Evolutionary conservation across 1,139 yeast genomes (phyloP).

Genomic region (Cylindricascospora bacillispora): DNA sequence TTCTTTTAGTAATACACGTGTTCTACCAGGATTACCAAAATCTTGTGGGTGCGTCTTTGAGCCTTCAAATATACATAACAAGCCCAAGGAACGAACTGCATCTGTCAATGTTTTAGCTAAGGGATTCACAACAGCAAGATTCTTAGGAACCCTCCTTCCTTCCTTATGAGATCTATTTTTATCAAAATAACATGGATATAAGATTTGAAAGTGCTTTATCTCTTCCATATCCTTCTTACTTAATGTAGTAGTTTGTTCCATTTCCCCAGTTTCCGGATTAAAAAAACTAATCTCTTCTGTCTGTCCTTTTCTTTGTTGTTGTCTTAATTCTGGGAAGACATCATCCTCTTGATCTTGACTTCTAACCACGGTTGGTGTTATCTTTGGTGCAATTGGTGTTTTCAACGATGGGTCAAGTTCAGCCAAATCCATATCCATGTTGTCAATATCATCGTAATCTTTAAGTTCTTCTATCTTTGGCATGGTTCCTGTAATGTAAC

Average conservation of each 20-base stretch:
- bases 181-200: constrained; percentile 92
- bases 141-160: constrained; percentile 68
- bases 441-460: constrained; percentile 75
- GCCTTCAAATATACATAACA: constrained; percentile 46
- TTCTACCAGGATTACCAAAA: constrained; percentile 94
- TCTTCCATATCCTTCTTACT: constrained; percentile 33
- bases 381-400: constrained; percentile 61
- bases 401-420: constrained; percentile 68
- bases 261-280: constrained; percentile 17
- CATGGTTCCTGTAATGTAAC: constrained; percentile 30
- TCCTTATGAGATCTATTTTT: constrained; percentile 57
- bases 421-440: constrained; percentile 85
- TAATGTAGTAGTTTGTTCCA: constrained; percentile 18
- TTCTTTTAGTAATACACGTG: constrained; percentile 55
- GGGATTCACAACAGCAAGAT: constrained; percentile 71
- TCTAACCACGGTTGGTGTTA: constrained; percentile 45
- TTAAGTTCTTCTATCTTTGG: constrained; percentile 76
- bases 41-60: constrained; percentile 92
- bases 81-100: constrained; percentile 31
- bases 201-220: constrained; percentile 52
- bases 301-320: constrained; percentile 7
- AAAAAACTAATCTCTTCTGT: constrained; percentile 15
- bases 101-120: constrained; percentile 72
- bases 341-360: constrained; percentile 45
- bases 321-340: constrained; percentile 14